Evolutionary conservation across 805 yeast genomes (phyloP).

Genomic region (Metschnikowia continentalis): DNA sequence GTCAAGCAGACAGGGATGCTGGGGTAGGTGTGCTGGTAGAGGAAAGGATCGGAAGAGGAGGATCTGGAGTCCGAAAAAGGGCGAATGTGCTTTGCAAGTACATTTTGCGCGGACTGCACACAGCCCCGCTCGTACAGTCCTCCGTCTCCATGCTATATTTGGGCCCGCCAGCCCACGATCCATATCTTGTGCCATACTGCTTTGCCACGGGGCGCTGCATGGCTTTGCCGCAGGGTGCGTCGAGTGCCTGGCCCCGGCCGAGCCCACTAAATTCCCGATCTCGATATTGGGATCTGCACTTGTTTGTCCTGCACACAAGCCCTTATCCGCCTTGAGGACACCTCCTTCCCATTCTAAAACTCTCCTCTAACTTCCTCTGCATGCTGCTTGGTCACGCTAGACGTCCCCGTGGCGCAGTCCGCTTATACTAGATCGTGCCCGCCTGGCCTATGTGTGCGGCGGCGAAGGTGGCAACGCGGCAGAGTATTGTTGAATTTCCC

Average conservation of each 20-base stretch:
- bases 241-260: too few relatives aligned
- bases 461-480: not conserved
- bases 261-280: too few relatives aligned
- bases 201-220: too few relatives aligned
- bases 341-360: too few relatives aligned
- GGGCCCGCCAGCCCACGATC: not conserved
- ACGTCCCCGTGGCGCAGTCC: not conserved
- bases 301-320: too few relatives aligned
- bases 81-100: conserved; percentile 3
- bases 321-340: too few relatives aligned
- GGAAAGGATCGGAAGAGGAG: not conserved
- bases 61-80: conserved; percentile 1
- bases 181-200: not conserved
- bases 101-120: conserved; percentile 2
- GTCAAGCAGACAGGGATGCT: not conserved
- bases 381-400: not conserved
- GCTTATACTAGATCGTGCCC: not conserved
- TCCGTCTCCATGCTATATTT: not conserved
- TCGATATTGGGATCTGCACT: too few relatives aligned
- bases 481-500: not conserved
- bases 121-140: not conserved
- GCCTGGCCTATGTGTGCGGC: not conserved
- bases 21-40: not conserved
- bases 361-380: not conserved
- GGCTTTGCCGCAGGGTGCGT: too few relatives aligned